A percentile compares a stretch with the other conserved stretches of the same genome.
phyloP scores from a whole-genome alignment of 805 yeast genomes.

The Kazachstania taianensis region DNA sequence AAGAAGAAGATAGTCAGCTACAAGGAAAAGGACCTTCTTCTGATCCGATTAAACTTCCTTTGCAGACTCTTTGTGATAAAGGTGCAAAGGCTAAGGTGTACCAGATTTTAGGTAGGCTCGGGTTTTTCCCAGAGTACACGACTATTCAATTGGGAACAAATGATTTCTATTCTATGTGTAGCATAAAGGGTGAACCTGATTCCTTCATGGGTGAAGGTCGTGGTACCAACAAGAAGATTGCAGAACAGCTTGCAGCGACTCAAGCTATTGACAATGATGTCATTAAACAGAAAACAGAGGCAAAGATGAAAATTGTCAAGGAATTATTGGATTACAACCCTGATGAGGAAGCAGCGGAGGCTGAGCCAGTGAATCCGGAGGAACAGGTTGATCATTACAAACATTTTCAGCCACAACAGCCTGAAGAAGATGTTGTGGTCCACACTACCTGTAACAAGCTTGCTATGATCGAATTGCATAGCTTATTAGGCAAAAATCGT shows the following conservation, averaged over 20 bases:
- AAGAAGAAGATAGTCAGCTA: background rate
- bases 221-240: constrained; percentile 10
- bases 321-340: background rate
- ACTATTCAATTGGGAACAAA: constrained; percentile 7
- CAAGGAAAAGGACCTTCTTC: background rate
- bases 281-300: background rate
- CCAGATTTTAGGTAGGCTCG: constrained; percentile 7
- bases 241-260: constrained; percentile 12
- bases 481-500: constrained; percentile 8
- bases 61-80: constrained; percentile 5
- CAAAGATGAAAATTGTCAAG: background rate
- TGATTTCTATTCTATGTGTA: constrained; percentile 8
- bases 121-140: constrained; percentile 9
- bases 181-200: constrained; percentile 5
- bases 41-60: constrained; percentile 1
- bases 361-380: background rate
- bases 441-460: constrained; percentile 6
- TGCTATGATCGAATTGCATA: constrained; percentile 10
- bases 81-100: constrained; percentile 11
- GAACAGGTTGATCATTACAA: constrained; percentile 1
- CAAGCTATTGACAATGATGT: constrained; percentile 3
- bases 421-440: background rate
- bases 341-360: background rate
- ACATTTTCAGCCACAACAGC: constrained; percentile 2
- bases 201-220: constrained; percentile 10